Conservation (phyloP, 441 rosid species). For the Erodium trifolium region DNA sequence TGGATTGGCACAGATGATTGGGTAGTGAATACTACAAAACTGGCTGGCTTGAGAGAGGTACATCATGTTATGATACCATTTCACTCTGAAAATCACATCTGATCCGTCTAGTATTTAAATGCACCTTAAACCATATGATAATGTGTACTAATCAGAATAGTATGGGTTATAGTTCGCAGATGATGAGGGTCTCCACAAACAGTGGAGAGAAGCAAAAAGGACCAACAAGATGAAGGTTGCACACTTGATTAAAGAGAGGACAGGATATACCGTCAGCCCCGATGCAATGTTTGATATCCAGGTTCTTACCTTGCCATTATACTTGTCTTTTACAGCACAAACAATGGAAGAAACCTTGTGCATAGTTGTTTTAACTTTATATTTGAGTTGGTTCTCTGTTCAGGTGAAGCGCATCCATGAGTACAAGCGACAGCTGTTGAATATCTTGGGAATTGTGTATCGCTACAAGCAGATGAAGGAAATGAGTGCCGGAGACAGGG, state of each 20-base stretch:
- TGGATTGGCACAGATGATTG: conserved; percentile 87
- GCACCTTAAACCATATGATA: not conserved
- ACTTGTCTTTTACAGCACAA: not conserved
- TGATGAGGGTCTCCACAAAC: conserved; percentile 63
- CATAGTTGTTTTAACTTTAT: not conserved
- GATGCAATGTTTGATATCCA: conserved; percentile 97
- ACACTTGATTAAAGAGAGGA: conserved; percentile 58
- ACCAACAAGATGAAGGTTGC: conserved; percentile 79
- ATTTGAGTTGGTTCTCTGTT: conserved; percentile 19
- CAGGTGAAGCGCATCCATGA: conserved; percentile 97
- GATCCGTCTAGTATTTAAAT: not conserved
- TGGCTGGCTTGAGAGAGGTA: conserved; percentile 66
- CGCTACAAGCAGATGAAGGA: conserved; percentile 97
- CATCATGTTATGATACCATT: not conserved
- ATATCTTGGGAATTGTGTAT: conserved; percentile 77
- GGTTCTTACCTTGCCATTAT: conserved; percentile 27
- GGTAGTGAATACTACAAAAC: conserved; percentile 66
- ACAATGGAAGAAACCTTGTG: not conserved
- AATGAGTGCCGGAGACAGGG: conserved; percentile 68
- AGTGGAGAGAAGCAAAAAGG: conserved; percentile 76
- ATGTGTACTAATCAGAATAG: conserved; percentile 15
- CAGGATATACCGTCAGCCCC: conserved; percentile 76
- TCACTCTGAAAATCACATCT: conserved; percentile 1
- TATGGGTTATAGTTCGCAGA: conserved; percentile 58
- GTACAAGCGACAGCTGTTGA: conserved; percentile 85